These are phyloP conservation scores for Hygrophila difformis DNA, from an alignment of 257 asterid genomes.

Conservation along the genomic window DNA sequence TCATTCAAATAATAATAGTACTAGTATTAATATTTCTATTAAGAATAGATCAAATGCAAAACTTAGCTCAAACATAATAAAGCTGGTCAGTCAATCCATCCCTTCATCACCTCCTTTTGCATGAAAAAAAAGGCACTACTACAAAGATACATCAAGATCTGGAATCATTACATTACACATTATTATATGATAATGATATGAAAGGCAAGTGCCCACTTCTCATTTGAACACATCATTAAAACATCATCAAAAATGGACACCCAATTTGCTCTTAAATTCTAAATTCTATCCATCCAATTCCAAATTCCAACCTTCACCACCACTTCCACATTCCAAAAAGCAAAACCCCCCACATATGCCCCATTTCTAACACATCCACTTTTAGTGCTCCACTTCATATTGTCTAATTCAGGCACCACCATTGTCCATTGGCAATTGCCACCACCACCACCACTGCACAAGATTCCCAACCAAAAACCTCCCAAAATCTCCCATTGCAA, in stretches of 20 bases:
- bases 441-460: neutral
- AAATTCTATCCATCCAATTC: too few relatives aligned
- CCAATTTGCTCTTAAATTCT: neutral
- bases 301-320: neutral
- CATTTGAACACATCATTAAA: slow-evolving; percentile 16
- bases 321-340: slow-evolving; percentile 13
- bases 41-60: too few relatives aligned
- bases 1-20: too few relatives aligned
- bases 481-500: too few relatives aligned
- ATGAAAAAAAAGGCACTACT: too few relatives aligned
- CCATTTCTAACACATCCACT: slow-evolving; percentile 24
- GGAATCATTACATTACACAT: slow-evolving; percentile 20
- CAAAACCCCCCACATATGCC: slow-evolving; percentile 9
- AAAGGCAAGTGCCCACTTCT: slow-evolving; percentile 20
- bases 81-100: too few relatives aligned
- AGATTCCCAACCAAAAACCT: too few relatives aligned
- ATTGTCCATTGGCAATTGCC: too few relatives aligned
- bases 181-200: neutral
- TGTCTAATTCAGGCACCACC: slow-evolving; percentile 21
- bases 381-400: slow-evolving; percentile 34
- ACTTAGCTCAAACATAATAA: too few relatives aligned
- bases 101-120: too few relatives aligned
- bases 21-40: too few relatives aligned
- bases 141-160: slow-evolving; percentile 19
- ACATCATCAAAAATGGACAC: slow-evolving; percentile 11